Evolutionary conservation across 2,329 filamentous ascomycete genomes (phyloP), one percentile per base, ranked within the genome.

Genomic region (Hymenoscyphus occultus): DNA sequence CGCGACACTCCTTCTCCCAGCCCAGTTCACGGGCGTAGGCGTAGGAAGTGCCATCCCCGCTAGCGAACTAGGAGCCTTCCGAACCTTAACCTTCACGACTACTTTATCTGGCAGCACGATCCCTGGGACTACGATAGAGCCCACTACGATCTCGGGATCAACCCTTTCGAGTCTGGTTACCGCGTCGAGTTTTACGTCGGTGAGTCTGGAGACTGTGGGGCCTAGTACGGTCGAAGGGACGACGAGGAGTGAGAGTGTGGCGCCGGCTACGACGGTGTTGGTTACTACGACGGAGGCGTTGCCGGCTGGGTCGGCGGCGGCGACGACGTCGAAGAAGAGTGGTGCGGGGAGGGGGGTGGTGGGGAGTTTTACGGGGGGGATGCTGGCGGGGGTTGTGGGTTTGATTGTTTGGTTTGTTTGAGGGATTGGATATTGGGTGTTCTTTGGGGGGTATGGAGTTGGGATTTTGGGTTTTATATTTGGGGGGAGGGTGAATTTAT

Each of bases 31-130:
- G 0, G 79, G 75, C 16, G 75, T 75, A 0, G 81, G 81, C 14
- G 76, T 80, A 2, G 81, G 81, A 6, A 77, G 73, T 19, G 80
- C 80, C 0, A 80, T 83, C 51, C 81, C 81, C 0, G 76, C 76
- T 0, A 78, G 76, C 9, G 77, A 76, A 56, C 71, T 83, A 10
- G 81, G 79, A 16, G 76, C 74, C 12, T 64, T 76, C 10, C 67
- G 77, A 4, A 76, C 76, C 0, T 70, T 75, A 39, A 80, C 72
- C 0, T 71, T 68, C 42, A 71, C 67, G 1, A 72, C 70, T 0
- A 74, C 71, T 0, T 13, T 72, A 7, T 60, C 68, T 0, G 64
- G 56, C 1, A 68, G 59, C 4, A 70, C 66, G 1, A 56, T 65
- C 7, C 48, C 74, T 1, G 68, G 63, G 1, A 77, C 75, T 1